A percentile compares a stretch with the other conserved stretches of the same genome.
phyloP scores from a whole-genome alignment of 306 rosid genomes.

The Vigna hirtella region DNA sequence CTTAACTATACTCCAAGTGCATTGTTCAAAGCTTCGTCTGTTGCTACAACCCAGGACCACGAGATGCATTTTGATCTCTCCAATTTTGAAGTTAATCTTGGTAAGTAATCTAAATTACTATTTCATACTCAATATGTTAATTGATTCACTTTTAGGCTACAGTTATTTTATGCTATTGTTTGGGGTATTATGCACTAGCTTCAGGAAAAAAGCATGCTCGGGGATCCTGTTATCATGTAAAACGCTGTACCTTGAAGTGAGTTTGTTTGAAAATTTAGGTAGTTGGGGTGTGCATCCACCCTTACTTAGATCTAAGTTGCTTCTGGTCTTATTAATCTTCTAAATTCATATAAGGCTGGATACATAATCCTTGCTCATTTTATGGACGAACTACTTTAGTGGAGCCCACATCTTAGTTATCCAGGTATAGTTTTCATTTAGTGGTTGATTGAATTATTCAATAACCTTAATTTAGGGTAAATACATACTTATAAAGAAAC shows the following conservation, averaged over 20 bases:
- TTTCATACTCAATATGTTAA: conserved; percentile 24
- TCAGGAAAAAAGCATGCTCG: background rate
- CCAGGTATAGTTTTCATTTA: conserved; percentile 1
- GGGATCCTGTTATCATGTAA: background rate
- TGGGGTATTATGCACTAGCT: conserved; percentile 22
- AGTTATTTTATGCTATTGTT: conserved; percentile 8
- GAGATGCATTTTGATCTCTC: conserved; percentile 88
- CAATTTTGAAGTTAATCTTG: conserved; percentile 65
- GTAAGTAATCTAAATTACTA: conserved; percentile 44
- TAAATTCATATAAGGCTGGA: conserved; percentile 4
- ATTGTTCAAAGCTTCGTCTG: conserved; percentile 70
- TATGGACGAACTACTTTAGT: background rate
- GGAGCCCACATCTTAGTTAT: background rate
- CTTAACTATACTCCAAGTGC: conserved; percentile 78
- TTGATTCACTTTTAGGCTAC: conserved; percentile 20
- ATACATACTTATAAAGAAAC: conserved; percentile 15
- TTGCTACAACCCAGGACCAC: conserved; percentile 71
- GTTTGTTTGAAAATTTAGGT: conserved; percentile 5
- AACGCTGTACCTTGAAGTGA: conserved; percentile 1
- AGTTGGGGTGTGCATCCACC: background rate
- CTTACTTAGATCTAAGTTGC: background rate
- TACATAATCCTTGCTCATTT: conserved; percentile 8
- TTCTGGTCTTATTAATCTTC: conserved; percentile 17
- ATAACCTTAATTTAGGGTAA: background rate
- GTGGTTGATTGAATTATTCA: conserved; percentile 21